phyloP scores from a whole-genome alignment of 192 early-diverging fungal genomes.

The Phycomyces nitens region DNA sequence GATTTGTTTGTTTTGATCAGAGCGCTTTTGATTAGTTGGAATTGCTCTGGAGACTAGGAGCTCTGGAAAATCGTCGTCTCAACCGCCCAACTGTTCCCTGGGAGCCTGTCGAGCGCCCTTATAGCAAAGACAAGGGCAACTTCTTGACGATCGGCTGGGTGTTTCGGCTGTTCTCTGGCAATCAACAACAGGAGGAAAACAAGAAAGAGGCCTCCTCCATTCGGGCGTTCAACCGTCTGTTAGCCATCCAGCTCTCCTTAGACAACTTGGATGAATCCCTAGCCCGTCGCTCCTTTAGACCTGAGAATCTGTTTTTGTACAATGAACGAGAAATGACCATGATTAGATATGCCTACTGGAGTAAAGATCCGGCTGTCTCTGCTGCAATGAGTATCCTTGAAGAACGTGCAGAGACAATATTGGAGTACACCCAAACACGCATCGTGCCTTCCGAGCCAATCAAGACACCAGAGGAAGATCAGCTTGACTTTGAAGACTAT shows the following conservation, averaged over 20 bases:
- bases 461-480: no score
- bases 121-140: slow-evolving; percentile 43
- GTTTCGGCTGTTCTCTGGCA: slow-evolving; percentile 57
- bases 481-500: slow-evolving; percentile 2
- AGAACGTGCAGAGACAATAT: slow-evolving; percentile 20
- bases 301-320: slow-evolving; percentile 45
- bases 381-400: slow-evolving; percentile 36
- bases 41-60: slow-evolving; percentile 55
- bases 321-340: slow-evolving; percentile 45
- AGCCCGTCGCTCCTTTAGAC: slow-evolving; percentile 45
- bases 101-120: slow-evolving; percentile 48
- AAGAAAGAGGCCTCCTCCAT: slow-evolving; percentile 53
- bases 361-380: slow-evolving; percentile 40
- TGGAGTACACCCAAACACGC: slow-evolving; percentile 2
- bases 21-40: slow-evolving; percentile 33
- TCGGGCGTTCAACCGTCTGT: slow-evolving; percentile 55
- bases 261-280: slow-evolving; percentile 57
- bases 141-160: slow-evolving; percentile 60
- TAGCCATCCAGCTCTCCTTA: slow-evolving; percentile 56
- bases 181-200: slow-evolving; percentile 55
- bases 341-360: slow-evolving; percentile 52
- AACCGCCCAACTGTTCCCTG: slow-evolving; percentile 54
- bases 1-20: slow-evolving; percentile 9
- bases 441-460: not conserved
- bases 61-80: slow-evolving; percentile 43